Base-by-base conservation (phyloP, 768 basidiomycete species). In the Naganishia antarctica region DNA sequence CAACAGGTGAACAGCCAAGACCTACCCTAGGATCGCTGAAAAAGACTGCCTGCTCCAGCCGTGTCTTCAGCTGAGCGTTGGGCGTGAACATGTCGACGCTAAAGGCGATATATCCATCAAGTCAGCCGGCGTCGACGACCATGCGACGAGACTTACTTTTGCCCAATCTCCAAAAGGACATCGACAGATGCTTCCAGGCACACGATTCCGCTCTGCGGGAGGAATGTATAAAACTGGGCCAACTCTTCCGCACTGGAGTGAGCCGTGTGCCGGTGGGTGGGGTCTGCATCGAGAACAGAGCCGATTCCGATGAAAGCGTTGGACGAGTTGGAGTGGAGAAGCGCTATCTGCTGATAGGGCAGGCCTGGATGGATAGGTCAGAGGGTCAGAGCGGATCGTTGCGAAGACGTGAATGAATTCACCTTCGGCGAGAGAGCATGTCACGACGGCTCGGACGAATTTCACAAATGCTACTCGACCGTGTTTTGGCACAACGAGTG, bases 31-130 rank as follows among this genome's bases (percentile, higher is more conserved):
- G 53, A 57, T 57, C 53, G 23, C 62, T 50, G 23, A 63, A 63
- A 49, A 63, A 63, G 11, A 63, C 62, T 11, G 62, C 62, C 23
- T 51, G 48, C 40, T 63, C 62, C 34, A 63, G 13, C 21, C 47
- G 29, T 12, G 48, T 48, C 41, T 31, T 63, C 9, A 63, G 62
- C 32, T 41, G 50, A 1, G 62, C 48, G 45, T 63, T 43, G n/a
- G 34, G 31, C 7, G 49, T 40, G 25, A 44, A 23, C 4, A 41
- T 40, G 23, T 63, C 49, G 32, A 50, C 48, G 48, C 62, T 53
- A 28, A 8, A 40, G 13, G 4, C 31, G 18, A 4, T 8, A 11
- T n/a, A 34, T 32, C 31, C 2, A 26, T 51, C 34, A 31, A 51
- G 31, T 31, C 16, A 13, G 2, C 9, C 21, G 8, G 3, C 32